Conservation (phyloP, 2,329 filamentous ascomycete genomes). For the Botrytis fragariae region DNA sequence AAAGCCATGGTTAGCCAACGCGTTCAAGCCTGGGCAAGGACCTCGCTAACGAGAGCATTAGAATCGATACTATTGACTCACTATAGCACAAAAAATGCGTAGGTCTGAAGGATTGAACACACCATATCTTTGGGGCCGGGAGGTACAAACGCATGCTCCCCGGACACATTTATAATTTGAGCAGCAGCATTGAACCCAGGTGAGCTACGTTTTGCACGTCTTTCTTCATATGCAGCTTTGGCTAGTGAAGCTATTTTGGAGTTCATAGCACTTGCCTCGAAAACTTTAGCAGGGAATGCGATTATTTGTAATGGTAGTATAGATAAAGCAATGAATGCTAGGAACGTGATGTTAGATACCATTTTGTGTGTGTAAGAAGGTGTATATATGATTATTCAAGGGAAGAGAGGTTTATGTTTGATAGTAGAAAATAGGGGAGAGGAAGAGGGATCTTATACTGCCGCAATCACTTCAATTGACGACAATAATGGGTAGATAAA, state of each 20-base stretch:
- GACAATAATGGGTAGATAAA: background rate
- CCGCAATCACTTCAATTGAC: background rate
- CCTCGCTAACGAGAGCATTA: constrained; percentile 14
- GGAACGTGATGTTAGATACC: background rate
- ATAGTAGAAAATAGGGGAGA: background rate
- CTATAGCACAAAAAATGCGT: background rate
- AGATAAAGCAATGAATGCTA: background rate
- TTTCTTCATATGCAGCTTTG: constrained; percentile 15
- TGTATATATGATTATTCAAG: background rate
- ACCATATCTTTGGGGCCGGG: constrained; percentile 6
- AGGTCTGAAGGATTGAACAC: background rate
- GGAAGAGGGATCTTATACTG: background rate
- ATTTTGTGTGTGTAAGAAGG: background rate
- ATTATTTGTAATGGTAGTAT: background rate
- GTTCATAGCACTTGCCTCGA: constrained; percentile 20
- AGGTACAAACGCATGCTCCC: constrained; percentile 12
- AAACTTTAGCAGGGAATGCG: constrained; percentile 13
- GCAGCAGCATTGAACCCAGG: constrained; percentile 22
- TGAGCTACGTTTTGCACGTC: constrained; percentile 15
- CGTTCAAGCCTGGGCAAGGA: constrained; percentile 43
- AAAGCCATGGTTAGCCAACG: constrained; percentile 44
- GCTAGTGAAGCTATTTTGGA: constrained; percentile 5
- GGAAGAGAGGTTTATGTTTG: background rate
- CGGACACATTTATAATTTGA: constrained; percentile 20
- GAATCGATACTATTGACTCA: background rate